phyloP scores from a whole-genome alignment of 2,329 filamentous ascomycete species.

The Sphaerulina populicola region DNA sequence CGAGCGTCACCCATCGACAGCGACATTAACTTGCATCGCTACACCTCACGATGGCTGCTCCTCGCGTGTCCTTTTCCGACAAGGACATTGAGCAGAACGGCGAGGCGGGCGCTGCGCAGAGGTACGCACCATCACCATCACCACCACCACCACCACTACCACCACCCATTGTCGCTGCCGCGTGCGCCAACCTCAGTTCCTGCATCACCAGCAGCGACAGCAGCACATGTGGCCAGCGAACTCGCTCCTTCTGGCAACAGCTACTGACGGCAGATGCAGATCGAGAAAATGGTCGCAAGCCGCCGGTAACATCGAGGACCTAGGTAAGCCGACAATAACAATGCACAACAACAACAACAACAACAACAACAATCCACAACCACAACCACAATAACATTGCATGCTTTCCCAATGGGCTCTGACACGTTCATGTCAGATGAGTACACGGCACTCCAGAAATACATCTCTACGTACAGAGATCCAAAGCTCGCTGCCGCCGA shows the following conservation, averaged over 20 bases:
- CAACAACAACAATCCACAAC: background rate
- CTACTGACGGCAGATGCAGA: slow-evolving; percentile 21
- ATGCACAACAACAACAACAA: background rate
- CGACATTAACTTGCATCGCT: slow-evolving; percentile 31
- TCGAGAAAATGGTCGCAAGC: slow-evolving; percentile 36
- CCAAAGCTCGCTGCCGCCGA: slow-evolving; percentile 44
- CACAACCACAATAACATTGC: background rate
- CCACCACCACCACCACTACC: background rate
- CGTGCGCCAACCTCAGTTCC: background rate
- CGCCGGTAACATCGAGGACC: slow-evolving; percentile 38
- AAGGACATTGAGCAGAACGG: slow-evolving; percentile 35
- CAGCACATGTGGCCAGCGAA: background rate
- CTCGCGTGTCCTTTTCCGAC: slow-evolving; percentile 35
- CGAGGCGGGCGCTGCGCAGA: slow-evolving; percentile 22
- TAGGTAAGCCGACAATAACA: slow-evolving; percentile 21
- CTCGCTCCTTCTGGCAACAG: background rate
- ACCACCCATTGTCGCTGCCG: slow-evolving; percentile 1
- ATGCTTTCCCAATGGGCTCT: slow-evolving; percentile 14
- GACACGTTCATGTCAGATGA: slow-evolving; percentile 43
- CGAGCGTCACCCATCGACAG: slow-evolving; percentile 15
- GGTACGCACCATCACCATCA: slow-evolving; percentile 11
- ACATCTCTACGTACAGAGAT: slow-evolving; percentile 59
- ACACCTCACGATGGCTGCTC: slow-evolving; percentile 31
- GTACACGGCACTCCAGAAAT: slow-evolving; percentile 58
- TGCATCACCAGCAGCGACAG: background rate